Percentiles rank a stretch among this genome's conserved stretches.
phyloP scores from a whole-genome alignment of 2,329 filamentous ascomycete genomes.

The Ilyonectria destructans region DNA sequence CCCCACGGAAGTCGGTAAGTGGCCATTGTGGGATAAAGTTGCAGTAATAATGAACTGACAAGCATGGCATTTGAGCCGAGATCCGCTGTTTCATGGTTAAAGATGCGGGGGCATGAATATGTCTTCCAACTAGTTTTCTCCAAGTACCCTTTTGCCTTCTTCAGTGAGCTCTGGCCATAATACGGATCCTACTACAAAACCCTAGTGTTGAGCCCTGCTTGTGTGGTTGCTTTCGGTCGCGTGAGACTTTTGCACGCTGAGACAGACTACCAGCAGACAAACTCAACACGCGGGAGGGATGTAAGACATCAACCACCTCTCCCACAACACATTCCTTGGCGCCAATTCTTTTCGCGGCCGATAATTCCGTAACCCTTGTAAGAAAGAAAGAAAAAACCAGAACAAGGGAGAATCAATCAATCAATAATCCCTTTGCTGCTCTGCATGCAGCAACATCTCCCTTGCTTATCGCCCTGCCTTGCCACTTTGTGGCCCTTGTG shows the following conservation, averaged over 20 bases:
- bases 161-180: too few species aligned
- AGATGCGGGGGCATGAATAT: not conserved
- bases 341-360: not conserved
- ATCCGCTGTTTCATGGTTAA: not conserved
- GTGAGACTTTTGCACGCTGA: not conserved
- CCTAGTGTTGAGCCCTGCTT: not conserved
- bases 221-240: not conserved
- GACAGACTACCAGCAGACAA: not conserved
- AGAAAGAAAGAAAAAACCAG: not conserved
- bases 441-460: not conserved
- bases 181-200: too few species aligned
- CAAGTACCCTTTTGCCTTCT: too few species aligned
- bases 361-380: not conserved
- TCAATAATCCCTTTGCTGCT: not conserved
- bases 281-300: not conserved
- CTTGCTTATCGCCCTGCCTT: not conserved
- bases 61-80: not conserved
- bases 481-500: not conserved
- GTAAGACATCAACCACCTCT: slow-evolving; percentile 3
- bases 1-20: not conserved
- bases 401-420: not conserved
- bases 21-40: not conserved
- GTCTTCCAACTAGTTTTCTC: not conserved
- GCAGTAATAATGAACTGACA: not conserved
- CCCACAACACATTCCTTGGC: not conserved